Base-by-base conservation (phyloP, 441 rosid genomes). In the Populus hybrid region DNA sequence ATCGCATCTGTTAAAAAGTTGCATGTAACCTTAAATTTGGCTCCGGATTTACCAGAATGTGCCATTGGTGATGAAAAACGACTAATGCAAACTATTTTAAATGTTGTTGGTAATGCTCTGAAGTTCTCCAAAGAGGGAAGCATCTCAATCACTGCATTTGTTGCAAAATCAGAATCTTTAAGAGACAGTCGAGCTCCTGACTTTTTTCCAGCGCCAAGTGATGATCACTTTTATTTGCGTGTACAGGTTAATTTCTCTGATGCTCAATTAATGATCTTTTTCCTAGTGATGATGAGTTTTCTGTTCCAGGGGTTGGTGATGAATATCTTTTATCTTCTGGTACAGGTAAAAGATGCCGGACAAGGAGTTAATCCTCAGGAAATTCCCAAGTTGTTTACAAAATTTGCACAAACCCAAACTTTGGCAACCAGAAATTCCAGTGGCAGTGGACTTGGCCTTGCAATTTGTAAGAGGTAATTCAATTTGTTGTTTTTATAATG, bases 391-490 rank as follows among this genome's bases (percentile, higher is more conserved):
- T 74, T 94, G 61, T 96, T 96, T 80, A 94, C 97, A 50, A 94
- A 92, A 86, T 96, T 96, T 89, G 91, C 92, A 5, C 94, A 96
- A 79, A 88, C 85, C 70, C 99, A 93, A 78, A 83, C 97, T 71
- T 79, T 80, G 67, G 89, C 91, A 3, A 79, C 91, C 64, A 86
- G 87, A 86, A 94, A 88, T 85, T 87, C 94, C 3, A 84, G 86
- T 78, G 97, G 99, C 84, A 93, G 91, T 84, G 99, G 98, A 76
- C 98, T 96, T 77, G 99, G 99, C 70, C 98, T 96, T 75, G 99
- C 99, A 77, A 96, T 96, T 86, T 96, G 95, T 87, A 96, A 93
- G 84, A 93, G 99, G 98, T 96, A 82, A 74, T 77, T 59, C 66
- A 24, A 71, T 66, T 35, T 75, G 9, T 7, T 20, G 28, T 10